Evolutionary conservation across 2,329 filamentous ascomycete genomes (phyloP).

Genomic region (Claviceps pazoutovae): DNA sequence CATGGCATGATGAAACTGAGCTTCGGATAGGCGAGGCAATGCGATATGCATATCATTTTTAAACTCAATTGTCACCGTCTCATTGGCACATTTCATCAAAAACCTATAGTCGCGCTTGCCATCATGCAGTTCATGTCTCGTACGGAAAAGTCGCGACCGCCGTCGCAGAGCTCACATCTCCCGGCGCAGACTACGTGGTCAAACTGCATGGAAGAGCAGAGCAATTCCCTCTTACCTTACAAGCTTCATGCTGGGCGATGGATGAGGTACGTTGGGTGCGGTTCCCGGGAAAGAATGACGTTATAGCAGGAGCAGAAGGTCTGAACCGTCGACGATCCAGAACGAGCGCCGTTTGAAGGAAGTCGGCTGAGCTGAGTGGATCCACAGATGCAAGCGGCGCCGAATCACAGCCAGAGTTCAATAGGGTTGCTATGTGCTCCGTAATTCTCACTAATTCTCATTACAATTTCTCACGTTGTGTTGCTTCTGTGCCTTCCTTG

Average conservation of each 20-base stretch:
- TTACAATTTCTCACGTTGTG: no score
- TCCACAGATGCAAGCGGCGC: no score
- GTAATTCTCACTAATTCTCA: no score
- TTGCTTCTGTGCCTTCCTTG: no score
- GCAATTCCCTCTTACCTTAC: conserved; percentile 55
- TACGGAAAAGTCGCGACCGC: conserved; percentile 1
- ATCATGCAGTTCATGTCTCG: conserved; percentile 7
- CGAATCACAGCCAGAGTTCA: no score
- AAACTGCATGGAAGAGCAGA: background rate
- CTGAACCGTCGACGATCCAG: no score
- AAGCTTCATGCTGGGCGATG: conserved; percentile 69
- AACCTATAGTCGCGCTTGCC: conserved; percentile 47
- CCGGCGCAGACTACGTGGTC: background rate
- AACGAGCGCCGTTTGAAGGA: no score
- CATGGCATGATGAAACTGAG: no score
- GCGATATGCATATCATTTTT: conserved; percentile 63
- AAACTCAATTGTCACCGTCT: conserved; percentile 94
- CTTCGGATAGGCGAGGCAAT: background rate
- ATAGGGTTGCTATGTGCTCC: no score
- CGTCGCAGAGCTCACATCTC: background rate
- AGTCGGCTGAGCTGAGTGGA: no score
- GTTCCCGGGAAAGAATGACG: no score
- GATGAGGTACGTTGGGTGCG: background rate
- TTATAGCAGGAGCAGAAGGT: no score
- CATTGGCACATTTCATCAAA: conserved; percentile 97